These are phyloP conservation scores for Dothideomycetidae sp. DNA, from an alignment of 2,329 filamentous ascomycete genomes.

Conservation along the genomic window DNA sequence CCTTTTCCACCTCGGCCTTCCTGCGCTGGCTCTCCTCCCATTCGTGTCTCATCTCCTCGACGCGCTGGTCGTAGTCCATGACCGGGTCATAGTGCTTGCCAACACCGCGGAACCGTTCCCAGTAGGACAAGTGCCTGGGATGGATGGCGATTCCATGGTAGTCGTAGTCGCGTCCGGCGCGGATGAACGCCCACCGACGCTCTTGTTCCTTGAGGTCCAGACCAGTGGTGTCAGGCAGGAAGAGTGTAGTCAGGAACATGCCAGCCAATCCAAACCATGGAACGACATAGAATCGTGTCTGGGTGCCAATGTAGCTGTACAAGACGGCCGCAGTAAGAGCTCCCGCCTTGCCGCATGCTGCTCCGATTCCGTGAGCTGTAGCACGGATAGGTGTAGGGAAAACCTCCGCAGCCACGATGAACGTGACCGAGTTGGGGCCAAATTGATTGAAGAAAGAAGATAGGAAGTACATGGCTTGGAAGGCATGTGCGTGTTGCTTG, in stretches of 20 bases:
- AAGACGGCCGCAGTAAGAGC: slow-evolving; percentile 75
- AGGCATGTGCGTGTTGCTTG: slow-evolving; percentile 58
- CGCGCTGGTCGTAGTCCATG: slow-evolving; percentile 68
- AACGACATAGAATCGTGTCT: slow-evolving; percentile 79
- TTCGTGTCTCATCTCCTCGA: slow-evolving; percentile 58
- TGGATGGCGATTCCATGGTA: slow-evolving; percentile 93
- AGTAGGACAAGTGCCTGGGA: slow-evolving; percentile 72
- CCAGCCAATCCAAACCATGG: slow-evolving; percentile 90
- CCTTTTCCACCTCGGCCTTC: slow-evolving; percentile 36
- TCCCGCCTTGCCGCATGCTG: slow-evolving; percentile 76
- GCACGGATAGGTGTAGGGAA: slow-evolving; percentile 89
- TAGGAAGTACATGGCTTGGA: slow-evolving; percentile 97
- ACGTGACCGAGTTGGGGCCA: slow-evolving; percentile 88
- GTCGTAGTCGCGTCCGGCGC: slow-evolving; percentile 58
- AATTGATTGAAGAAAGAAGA: slow-evolving; percentile 99
- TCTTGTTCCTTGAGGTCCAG: slow-evolving; percentile 96
- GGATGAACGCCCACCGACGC: slow-evolving; percentile 79
- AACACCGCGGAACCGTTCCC: slow-evolving; percentile 67
- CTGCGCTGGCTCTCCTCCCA: slow-evolving; percentile 42
- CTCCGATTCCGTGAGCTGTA: slow-evolving; percentile 88
- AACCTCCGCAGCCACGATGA: slow-evolving; percentile 92
- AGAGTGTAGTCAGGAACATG: slow-evolving; percentile 67
- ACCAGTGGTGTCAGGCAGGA: slow-evolving; percentile 92
- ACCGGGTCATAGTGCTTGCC: slow-evolving; percentile 74
- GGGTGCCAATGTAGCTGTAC: slow-evolving; percentile 85